Evolutionary conservation across 345 rosid species (phyloP), one percentile per base, ranked within the genome.

Genomic region (Sisymbrium altissimum): DNA sequence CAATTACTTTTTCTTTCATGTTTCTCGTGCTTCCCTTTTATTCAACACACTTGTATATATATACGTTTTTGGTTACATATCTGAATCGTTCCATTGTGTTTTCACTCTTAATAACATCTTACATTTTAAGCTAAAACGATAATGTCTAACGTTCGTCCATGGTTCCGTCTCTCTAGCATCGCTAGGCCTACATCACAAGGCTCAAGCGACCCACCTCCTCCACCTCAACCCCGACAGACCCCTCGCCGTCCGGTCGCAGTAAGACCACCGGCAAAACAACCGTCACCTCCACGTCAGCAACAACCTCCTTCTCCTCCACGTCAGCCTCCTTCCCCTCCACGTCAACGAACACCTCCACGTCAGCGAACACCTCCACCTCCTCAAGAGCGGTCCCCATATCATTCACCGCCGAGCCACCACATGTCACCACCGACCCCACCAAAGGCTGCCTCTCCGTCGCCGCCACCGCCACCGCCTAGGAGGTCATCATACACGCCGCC

Each of bases 61-160:
- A 64, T 38, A 64, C 32, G 44, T 32, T 48, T 50, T 40, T 40
- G 40, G 17, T 15, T 17, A 38, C 53, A 61, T 64, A 63, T 54
- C 14, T 55, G 7, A 70, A 69, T 45, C 63, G 32, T 17, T 69
- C 58, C 71, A 76, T 70, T 45, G 76, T 45, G 66, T 46, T 64
- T 36, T 36, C 17, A 68, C 78, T 29, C 62, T 27, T 29, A 66
- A 52, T 53, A 39, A 64, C 17, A 58, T 59, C 36, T 12, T 49
- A 40, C 55, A 60, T 41, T 60, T 40, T 30, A 30, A 59, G 50
- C 5, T 6, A 6, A 23, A 14, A 53, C n/a, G 6, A 55, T 10
- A 76, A 76, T 77, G 80, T 77, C 80, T 48, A 77, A 71, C 41
- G 55, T 77, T 65, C 80, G 80, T 77, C 80, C 80, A 71, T 77